phyloP scores from a whole-genome alignment of 805 yeast species.

The Ogataea thermomethanolica region DNA sequence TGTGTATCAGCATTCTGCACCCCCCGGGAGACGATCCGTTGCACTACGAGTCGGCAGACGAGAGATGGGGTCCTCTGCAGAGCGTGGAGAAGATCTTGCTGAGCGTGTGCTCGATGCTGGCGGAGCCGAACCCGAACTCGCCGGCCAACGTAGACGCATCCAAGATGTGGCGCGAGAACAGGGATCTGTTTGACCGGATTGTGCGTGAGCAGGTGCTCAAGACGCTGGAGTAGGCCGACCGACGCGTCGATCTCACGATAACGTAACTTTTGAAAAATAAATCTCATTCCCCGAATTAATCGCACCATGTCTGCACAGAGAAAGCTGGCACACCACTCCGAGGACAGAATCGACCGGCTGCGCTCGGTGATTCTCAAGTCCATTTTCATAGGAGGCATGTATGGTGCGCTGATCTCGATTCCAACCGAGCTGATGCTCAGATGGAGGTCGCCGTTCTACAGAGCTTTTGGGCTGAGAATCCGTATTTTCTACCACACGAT shows the following conservation, averaged over 20 bases:
- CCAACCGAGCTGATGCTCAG: conserved; percentile 35
- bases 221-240: conserved; percentile 60
- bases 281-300: too few relatives aligned
- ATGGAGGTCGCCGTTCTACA: conserved; percentile 37
- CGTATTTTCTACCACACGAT: conserved; percentile 37
- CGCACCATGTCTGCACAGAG: conserved; percentile 6
- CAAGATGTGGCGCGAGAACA: conserved; percentile 87
- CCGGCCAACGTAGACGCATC: conserved; percentile 85
- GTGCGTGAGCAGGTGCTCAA: conserved; percentile 67
- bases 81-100: conserved; percentile 93
- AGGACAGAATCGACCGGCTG: conserved; percentile 25
- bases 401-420: conserved; percentile 37
- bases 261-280: too few relatives aligned
- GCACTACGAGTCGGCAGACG: conserved; percentile 92
- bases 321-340: conserved; percentile 23
- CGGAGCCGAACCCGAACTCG: conserved; percentile 94
- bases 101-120: conserved; percentile 93
- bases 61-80: conserved; percentile 97
- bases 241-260: conserved; percentile 5
- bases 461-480: conserved; percentile 36
- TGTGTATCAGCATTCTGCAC: conserved; percentile 91
- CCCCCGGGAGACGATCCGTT: conserved; percentile 97
- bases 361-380: conserved; percentile 31
- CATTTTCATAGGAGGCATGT: conserved; percentile 34
- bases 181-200: conserved; percentile 59